A percentile compares a stretch with the other conserved stretches of the same genome.
phyloP scores from a whole-genome alignment of 768 basidiomycete genomes.

The Boletus vermiculosoides region DNA sequence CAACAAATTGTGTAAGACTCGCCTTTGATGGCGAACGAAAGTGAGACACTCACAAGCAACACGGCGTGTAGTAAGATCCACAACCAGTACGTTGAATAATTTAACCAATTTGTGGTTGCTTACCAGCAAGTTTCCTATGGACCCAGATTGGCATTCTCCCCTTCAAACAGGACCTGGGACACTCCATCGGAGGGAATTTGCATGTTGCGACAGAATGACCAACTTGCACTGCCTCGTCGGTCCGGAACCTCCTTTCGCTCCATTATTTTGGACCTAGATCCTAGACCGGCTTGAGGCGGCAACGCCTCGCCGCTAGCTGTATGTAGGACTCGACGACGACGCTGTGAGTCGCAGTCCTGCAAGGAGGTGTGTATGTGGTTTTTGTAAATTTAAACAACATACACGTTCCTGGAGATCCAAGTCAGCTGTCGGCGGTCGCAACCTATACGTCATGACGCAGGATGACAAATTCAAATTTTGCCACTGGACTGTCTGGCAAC shows the following conservation, averaged over 20 bases:
- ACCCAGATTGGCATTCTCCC: neutral
- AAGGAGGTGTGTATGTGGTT: neutral
- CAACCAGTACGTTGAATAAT: neutral
- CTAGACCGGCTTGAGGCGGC: neutral
- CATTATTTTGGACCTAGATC: neutral
- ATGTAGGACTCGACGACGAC: neutral
- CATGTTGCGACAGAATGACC: neutral
- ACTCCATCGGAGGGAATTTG: neutral
- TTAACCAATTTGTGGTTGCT: neutral
- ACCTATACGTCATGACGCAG: neutral
- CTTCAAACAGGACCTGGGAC: neutral
- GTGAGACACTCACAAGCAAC: neutral
- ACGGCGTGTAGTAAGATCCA: neutral
- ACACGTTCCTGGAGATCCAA: neutral
- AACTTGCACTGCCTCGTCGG: conserved; percentile 1
- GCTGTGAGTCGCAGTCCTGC: neutral
- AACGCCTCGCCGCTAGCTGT: neutral
- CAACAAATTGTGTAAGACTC: neutral
- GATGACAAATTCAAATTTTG: neutral
- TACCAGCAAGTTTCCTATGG: neutral
- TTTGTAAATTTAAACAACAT: too few species aligned
- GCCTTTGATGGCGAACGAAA: neutral
- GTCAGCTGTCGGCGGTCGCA: neutral
- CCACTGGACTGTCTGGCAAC: neutral
- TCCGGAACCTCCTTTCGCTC: neutral